Percentiles rank a stretch among this genome's conserved stretches.
These are phyloP conservation scores for Emmonsia crescens DNA, from an alignment of 2,329 filamentous ascomycete species.

Conservation along the genomic window DNA sequence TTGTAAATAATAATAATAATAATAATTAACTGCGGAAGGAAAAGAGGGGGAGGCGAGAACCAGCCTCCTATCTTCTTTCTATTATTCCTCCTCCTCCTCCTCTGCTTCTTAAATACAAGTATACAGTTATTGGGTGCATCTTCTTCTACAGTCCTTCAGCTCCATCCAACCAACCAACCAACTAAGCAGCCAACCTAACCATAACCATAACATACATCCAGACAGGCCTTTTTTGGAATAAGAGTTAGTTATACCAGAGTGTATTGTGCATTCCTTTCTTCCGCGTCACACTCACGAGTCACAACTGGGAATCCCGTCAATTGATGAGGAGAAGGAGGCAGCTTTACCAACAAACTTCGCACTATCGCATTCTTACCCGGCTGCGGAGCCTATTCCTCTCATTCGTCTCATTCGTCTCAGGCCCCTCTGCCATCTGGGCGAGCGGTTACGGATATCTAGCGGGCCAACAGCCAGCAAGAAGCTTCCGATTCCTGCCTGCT, in stretches of 20 bases:
- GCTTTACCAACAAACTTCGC: background rate
- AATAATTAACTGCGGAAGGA: background rate
- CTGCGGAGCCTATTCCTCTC: background rate
- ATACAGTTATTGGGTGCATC: background rate
- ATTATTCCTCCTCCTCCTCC: background rate
- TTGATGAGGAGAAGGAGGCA: background rate
- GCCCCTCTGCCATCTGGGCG: background rate
- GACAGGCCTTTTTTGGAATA: background rate
- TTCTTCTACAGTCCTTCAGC: background rate
- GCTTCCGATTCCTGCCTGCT: background rate
- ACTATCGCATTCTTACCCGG: background rate
- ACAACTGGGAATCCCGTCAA: background rate
- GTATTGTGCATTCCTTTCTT: background rate
- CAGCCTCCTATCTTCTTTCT: too few relatives aligned
- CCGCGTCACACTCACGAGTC: too few relatives aligned
- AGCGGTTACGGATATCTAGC: background rate
- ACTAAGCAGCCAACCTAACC: background rate
- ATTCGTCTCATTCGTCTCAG: background rate
- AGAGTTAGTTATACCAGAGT: too few relatives aligned
- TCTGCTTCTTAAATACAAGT: too few relatives aligned
- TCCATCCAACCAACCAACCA: background rate
- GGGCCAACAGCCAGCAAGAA: background rate
- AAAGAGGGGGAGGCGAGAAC: conserved; percentile 1
- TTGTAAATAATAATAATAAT: too few relatives aligned
- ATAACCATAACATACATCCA: too few relatives aligned